Evolutionary conservation across 805 yeast genomes (phyloP), one percentile per base, ranked within the genome.

Genomic region (Hyphopichia homilentoma): DNA sequence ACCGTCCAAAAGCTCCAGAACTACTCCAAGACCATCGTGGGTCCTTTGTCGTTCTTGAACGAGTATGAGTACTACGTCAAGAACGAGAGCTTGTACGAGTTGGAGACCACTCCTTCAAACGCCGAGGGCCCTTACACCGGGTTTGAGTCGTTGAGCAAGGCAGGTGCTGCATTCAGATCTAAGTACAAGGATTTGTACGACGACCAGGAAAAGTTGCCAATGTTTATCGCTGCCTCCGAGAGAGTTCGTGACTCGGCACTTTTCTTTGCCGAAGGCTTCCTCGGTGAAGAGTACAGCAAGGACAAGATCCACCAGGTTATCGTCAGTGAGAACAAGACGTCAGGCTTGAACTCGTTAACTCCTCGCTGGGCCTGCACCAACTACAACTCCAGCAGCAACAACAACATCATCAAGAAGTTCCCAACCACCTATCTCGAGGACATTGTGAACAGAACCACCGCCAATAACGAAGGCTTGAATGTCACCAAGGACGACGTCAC

Each of bases 401-500:
- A 53, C 16, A 39, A 47, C 17, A 43, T 43, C 6, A 30, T 14
- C 9, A 29, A 26, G 33, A 30, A 45, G 30, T 59, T 49, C 29
- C 65, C 57, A 57, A 34, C 44, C 39, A 18, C 45, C 3, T 81
- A 72, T 51, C 61, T 81, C 43, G 42, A 49, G 4, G 56, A 56
- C 14, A 83, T 84, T n/a, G 70, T 78, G 7, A 47, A 49, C n/a
- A 68, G 89, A 41, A 54, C 82, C 26, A 74, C 73, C 45, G 48
- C 50, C 31, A 61, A 68, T 27, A 73, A 83, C 30, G 73, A 75
- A 4, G 77, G 73, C 5, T 61, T 65, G 41, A 59, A 70, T 39
- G 39, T 82, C 31, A 66, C 75, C 2, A 47, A 64, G 3, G 46
- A 51, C 18, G 88, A 84, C 42, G 71, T 76, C 15, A 54, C 47